Evolutionary conservation across 306 rosid species (phyloP).

Genomic region (Erythrophleum fordii): DNA sequence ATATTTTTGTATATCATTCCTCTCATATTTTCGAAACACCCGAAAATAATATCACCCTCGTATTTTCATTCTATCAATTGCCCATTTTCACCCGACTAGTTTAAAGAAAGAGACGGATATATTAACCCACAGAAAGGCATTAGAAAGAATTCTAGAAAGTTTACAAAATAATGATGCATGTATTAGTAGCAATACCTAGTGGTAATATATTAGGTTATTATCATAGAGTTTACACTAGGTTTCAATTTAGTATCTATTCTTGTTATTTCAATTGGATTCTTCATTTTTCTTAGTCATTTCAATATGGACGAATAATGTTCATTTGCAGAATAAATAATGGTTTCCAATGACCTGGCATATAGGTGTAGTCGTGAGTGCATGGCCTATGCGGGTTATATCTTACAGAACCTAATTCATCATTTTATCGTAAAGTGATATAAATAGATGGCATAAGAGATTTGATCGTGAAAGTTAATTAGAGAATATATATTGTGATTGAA

Average conservation of each 20-base stretch:
- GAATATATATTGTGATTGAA: background rate
- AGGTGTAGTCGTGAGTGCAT: background rate
- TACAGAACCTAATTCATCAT: background rate
- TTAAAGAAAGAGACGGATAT: background rate
- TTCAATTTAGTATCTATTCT: slow-evolving; percentile 14
- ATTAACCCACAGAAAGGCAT: background rate
- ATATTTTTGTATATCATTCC: no score
- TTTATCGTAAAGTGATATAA: background rate
- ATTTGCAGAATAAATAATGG: background rate
- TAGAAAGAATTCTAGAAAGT: background rate
- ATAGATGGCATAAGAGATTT: background rate
- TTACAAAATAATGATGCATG: background rate
- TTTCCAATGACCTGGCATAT: background rate
- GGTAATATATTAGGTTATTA: background rate
- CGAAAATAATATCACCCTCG: no score
- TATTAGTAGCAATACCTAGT: background rate
- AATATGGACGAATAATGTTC: background rate
- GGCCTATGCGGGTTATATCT: slow-evolving; percentile 2
- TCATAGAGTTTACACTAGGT: background rate
- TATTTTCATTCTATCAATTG: background rate
- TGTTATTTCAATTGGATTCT: background rate
- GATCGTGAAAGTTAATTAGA: background rate
- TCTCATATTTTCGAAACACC: no score
- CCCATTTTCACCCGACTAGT: background rate
- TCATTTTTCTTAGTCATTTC: background rate